Evolutionary conservation across 2,329 filamentous ascomycete genomes (phyloP).

Genomic region (Didymella arachidicola): DNA sequence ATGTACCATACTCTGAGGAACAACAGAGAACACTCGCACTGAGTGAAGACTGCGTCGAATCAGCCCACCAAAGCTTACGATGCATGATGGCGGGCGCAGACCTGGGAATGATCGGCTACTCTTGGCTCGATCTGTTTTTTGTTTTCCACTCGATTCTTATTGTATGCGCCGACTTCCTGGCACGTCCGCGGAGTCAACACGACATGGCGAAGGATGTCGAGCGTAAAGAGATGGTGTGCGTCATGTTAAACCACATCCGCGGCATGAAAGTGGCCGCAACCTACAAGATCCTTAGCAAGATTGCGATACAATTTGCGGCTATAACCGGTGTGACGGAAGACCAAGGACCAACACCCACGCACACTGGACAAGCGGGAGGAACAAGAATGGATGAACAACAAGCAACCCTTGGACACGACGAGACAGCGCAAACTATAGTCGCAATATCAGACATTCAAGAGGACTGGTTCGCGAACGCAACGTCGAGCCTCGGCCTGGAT

Average conservation of each 20-base stretch:
- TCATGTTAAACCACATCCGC: constrained; percentile 28
- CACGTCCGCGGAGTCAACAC: constrained; percentile 28
- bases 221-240: constrained; percentile 33
- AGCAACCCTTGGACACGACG: constrained; percentile 14
- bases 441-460: constrained; percentile 30
- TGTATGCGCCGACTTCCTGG: constrained; percentile 40
- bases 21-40: constrained; percentile 26
- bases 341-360: neutral
- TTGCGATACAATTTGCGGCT: constrained; percentile 36
- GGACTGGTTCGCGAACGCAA: constrained; percentile 34
- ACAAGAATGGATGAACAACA: constrained; percentile 14
- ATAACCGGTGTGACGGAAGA: constrained; percentile 33
- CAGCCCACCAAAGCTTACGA: constrained; percentile 33
- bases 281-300: constrained; percentile 31
- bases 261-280: constrained; percentile 32
- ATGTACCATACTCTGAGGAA: constrained; percentile 20
- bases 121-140: constrained; percentile 37
- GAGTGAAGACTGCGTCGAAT: constrained; percentile 40
- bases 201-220: constrained; percentile 32
- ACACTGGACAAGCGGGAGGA: neutral
- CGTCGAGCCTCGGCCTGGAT: constrained; percentile 30
- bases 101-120: constrained; percentile 30
- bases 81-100: constrained; percentile 29
- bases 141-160: constrained; percentile 39
- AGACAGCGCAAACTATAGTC: constrained; percentile 15